Evolutionary conservation across 441 rosid genomes (phyloP).

Genomic region (Brassica hybrid): DNA sequence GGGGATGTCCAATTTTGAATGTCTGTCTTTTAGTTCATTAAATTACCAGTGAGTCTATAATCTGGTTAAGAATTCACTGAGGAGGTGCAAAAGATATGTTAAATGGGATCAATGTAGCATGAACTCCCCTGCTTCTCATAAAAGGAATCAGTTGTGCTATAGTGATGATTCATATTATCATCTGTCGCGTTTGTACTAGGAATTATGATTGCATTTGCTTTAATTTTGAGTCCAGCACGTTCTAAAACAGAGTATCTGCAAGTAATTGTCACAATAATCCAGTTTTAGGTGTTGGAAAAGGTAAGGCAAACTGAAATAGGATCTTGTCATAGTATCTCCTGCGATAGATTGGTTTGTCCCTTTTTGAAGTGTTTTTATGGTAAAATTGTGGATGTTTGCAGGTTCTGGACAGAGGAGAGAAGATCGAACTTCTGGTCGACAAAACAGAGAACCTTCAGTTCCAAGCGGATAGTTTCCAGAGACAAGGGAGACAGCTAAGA

Average conservation of each 20-base stretch:
- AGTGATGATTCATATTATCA: background rate
- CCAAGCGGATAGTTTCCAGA: constrained; percentile 97
- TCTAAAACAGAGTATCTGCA: constrained; percentile 4
- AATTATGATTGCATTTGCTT: constrained; percentile 11
- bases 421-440: constrained; percentile 92
- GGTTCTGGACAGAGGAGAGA: constrained; percentile 99
- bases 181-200: background rate
- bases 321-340: background rate
- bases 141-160: background rate
- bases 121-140: background rate
- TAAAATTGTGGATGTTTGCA: constrained; percentile 30
- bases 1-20: too few species aligned
- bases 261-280: background rate
- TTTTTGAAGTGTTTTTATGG: background rate
- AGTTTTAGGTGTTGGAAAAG: background rate
- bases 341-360: background rate
- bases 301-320: background rate
- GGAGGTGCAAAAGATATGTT: background rate
- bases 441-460: constrained; percentile 90
- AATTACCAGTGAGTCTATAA: background rate
- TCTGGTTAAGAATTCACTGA: background rate
- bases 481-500: constrained; percentile 92
- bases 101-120: background rate
- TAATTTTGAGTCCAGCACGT: background rate
- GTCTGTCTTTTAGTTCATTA: background rate